phyloP scores from a whole-genome alignment of 2,329 filamentous ascomycete species.

The Trichophyton verrucosum region DNA sequence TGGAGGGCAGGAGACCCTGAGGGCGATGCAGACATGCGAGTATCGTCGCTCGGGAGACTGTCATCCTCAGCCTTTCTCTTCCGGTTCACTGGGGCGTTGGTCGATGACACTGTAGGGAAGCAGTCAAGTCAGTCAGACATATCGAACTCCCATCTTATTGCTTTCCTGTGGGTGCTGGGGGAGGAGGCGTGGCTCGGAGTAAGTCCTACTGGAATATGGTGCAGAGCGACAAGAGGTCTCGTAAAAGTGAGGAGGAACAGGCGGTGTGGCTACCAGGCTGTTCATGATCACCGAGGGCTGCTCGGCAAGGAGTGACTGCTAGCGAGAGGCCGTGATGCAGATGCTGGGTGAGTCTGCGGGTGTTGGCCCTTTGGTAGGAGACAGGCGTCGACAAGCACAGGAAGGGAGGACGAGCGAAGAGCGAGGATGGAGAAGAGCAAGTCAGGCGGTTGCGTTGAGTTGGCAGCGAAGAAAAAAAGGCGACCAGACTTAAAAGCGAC shows the following conservation, averaged over 20 bases:
- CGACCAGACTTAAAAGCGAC: no score
- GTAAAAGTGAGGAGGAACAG: constrained; percentile 52
- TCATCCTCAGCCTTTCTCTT: constrained; percentile 86
- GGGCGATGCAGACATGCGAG: constrained; percentile 87
- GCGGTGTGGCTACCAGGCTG: constrained; percentile 46
- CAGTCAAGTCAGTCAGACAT: constrained; percentile 3
- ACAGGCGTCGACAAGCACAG: background rate
- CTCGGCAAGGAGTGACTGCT: constrained; percentile 10
- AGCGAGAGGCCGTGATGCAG: background rate
- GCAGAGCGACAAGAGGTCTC: constrained; percentile 48
- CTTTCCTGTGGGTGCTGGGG: constrained; percentile 8
- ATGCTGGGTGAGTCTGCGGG: background rate
- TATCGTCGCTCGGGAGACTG: constrained; percentile 40
- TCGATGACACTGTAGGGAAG: constrained; percentile 26
- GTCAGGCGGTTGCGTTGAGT: constrained; percentile 1
- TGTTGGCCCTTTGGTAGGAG: background rate
- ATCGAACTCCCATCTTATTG: background rate
- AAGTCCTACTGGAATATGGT: constrained; percentile 44
- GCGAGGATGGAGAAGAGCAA: background rate
- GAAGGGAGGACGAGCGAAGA: background rate
- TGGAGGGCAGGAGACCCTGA: constrained; percentile 65
- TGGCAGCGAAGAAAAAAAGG: background rate
- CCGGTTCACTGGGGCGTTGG: constrained; percentile 35
- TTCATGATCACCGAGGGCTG: constrained; percentile 41
- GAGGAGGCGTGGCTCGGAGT: background rate